These are phyloP conservation scores for Fusarium virguliforme DNA, from an alignment of 2,329 filamentous ascomycete species.

Conservation along the genomic window DNA sequence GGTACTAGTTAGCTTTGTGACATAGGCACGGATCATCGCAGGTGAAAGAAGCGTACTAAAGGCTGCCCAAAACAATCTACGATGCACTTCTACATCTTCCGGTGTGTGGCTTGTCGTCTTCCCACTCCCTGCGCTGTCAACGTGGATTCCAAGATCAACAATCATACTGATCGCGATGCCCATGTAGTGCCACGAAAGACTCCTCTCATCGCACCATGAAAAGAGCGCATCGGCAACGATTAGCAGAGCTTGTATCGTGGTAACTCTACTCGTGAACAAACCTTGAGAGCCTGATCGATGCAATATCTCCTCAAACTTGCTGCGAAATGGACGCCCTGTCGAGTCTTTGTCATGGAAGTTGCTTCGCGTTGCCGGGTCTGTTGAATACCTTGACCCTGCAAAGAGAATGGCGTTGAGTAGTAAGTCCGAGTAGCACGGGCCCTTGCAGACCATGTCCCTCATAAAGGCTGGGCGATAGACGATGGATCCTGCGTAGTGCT, in stretches of 20 bases:
- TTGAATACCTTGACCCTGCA: constrained; percentile 49
- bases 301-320: constrained; percentile 21
- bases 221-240: not conserved
- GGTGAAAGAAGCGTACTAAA: constrained; percentile 22
- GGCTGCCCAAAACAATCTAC: constrained; percentile 56
- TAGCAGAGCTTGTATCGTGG: constrained; percentile 23
- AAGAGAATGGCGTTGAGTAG: constrained; percentile 70
- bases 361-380: not conserved
- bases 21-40: accelerated
- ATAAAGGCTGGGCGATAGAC: constrained; percentile 70
- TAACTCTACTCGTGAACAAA: constrained; percentile 19
- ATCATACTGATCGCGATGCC: constrained; percentile 33
- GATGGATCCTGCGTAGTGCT: constrained; percentile 62
- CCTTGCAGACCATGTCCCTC: constrained; percentile 67
- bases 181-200: constrained; percentile 32
- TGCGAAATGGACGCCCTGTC: constrained; percentile 15
- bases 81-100: constrained; percentile 63
- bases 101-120: constrained; percentile 49
- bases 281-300: not conserved
- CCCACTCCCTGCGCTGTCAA: not conserved
- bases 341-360: not conserved
- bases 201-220: constrained; percentile 28
- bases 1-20: not conserved
- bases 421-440: constrained; percentile 71
- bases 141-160: constrained; percentile 27